Percentiles rank a stretch among this genome's conserved stretches.
These are phyloP conservation scores for Chlamydomonas incerta DNA, from an alignment of 139 green algal genomes.

Conservation along the genomic window DNA sequence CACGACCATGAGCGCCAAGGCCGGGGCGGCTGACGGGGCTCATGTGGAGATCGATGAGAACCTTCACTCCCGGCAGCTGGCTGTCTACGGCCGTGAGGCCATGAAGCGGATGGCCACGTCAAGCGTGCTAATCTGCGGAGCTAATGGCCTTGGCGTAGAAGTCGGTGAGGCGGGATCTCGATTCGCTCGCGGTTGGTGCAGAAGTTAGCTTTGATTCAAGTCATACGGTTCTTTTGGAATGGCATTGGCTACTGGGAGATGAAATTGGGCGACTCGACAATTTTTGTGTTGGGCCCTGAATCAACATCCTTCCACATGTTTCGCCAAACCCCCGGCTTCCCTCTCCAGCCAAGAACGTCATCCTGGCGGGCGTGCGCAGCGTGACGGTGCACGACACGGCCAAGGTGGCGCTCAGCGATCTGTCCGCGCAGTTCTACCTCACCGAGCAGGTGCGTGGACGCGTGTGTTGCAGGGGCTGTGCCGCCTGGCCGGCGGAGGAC, in stretches of 20 bases:
- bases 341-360: constrained; percentile 96
- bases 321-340: too few species aligned
- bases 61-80: constrained; percentile 96
- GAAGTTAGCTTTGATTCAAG: too few species aligned
- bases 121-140: constrained; percentile 88
- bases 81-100: constrained; percentile 96
- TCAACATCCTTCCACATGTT: too few species aligned
- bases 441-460: constrained; percentile 59
- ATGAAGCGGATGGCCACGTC: constrained; percentile 91
- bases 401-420: constrained; percentile 71
- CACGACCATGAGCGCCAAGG: constrained; percentile 19
- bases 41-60: constrained; percentile 91
- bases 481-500: too few species aligned
- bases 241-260: too few species aligned
- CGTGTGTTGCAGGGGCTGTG: background rate
- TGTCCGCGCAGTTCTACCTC: constrained; percentile 97
- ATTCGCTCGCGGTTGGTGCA: too few species aligned
- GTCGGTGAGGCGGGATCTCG: constrained; percentile 71
- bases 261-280: too few species aligned
- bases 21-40: background rate
- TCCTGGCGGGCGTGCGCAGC: constrained; percentile 94
- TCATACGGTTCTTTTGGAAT: too few species aligned
- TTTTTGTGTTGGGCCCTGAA: too few species aligned
- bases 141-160: constrained; percentile 92
- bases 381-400: constrained; percentile 90